phyloP scores from a whole-genome alignment of 2,329 filamentous ascomycete species.

The Xylaria sp. region DNA sequence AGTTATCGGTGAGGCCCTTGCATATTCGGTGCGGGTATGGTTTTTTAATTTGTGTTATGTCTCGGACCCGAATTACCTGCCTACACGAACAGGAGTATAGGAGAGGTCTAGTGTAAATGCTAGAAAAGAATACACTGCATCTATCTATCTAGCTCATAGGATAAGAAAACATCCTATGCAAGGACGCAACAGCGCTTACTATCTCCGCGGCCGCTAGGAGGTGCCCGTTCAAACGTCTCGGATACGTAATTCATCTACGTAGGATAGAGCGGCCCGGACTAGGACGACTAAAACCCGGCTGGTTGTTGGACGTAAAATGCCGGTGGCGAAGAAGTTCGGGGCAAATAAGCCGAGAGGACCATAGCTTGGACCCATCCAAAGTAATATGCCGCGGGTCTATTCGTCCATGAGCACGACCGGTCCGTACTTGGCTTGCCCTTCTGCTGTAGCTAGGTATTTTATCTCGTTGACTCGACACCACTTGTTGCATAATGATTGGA shows the following conservation, averaged over 20 bases:
- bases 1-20: neutral
- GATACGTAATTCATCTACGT: slow-evolving; percentile 19
- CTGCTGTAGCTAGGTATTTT: slow-evolving; percentile 3
- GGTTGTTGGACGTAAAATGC: slow-evolving; percentile 25
- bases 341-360: slow-evolving; percentile 31
- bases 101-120: slow-evolving; percentile 13
- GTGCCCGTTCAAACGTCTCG: slow-evolving; percentile 10
- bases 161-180: neutral
- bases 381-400: slow-evolving; percentile 26
- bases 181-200: slow-evolving; percentile 30
- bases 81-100: slow-evolving; percentile 9
- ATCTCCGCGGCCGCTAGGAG: slow-evolving; percentile 6
- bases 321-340: slow-evolving; percentile 35
- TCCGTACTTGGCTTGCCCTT: slow-evolving; percentile 17
- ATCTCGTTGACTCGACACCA: slow-evolving; percentile 10
- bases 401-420: slow-evolving; percentile 18
- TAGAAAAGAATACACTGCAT: neutral
- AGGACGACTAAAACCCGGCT: slow-evolving; percentile 23
- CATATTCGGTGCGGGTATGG: neutral
- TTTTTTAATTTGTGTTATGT: neutral
- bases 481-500: slow-evolving; percentile 17
- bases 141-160: too few species aligned
- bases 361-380: slow-evolving; percentile 29
- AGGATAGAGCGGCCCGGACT: slow-evolving; percentile 29
- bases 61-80: slow-evolving; percentile 24